Evolutionary conservation across 2,329 filamentous ascomycete genomes (phyloP).

Genomic region (Gnomoniopsis sp.): DNA sequence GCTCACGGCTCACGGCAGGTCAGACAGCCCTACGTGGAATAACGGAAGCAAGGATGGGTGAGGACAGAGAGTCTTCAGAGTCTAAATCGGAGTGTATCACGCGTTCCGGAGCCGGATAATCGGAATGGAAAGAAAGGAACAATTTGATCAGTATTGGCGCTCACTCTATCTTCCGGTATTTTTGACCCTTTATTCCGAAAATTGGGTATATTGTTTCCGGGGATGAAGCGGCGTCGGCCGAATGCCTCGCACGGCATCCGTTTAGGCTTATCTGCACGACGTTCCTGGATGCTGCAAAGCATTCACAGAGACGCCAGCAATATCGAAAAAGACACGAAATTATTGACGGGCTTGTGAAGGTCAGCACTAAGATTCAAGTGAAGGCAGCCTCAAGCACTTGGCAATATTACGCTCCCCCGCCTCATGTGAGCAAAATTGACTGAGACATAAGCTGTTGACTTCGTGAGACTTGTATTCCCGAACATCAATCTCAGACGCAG

Average conservation of each 20-base stretch:
- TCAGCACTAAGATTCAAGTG: too few relatives aligned
- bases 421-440: background rate
- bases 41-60: background rate
- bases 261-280: too few relatives aligned
- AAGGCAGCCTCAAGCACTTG: too few relatives aligned
- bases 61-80: background rate
- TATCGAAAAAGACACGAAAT: background rate
- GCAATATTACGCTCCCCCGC: too few relatives aligned
- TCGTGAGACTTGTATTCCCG: too few relatives aligned
- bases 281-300: too few relatives aligned
- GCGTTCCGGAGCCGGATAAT: background rate
- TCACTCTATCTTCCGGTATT: background rate
- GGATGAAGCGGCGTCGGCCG: too few relatives aligned
- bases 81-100: background rate
- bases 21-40: background rate
- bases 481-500: too few relatives aligned
- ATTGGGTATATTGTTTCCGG: too few relatives aligned
- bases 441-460: background rate
- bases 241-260: too few relatives aligned
- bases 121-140: background rate
- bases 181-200: background rate
- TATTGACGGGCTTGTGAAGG: too few relatives aligned
- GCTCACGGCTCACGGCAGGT: background rate
- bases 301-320: background rate
- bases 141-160: background rate